Evolutionary conservation across 768 basidiomycete species (phyloP).

Genomic region (Psilocybe cubensis): DNA sequence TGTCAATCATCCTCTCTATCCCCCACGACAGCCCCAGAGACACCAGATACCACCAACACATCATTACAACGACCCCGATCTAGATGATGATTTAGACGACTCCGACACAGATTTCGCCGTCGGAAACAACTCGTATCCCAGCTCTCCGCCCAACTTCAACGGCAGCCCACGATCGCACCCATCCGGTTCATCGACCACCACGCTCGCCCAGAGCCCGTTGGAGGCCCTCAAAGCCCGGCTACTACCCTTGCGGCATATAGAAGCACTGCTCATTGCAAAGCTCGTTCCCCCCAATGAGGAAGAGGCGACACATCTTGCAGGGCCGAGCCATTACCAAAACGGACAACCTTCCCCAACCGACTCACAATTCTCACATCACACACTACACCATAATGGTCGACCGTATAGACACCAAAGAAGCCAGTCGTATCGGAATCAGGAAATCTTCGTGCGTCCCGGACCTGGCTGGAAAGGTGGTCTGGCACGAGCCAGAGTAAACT

Average conservation of each 20-base stretch:
- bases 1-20: conserved; percentile 26
- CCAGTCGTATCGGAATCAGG: conserved; percentile 41
- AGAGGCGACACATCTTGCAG: conserved; percentile 46
- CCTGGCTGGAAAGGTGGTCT: conserved; percentile 67
- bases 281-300: conserved; percentile 73
- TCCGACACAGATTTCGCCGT: conserved; percentile 25
- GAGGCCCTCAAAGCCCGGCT: conserved; percentile 66
- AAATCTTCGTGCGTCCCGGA: conserved; percentile 68
- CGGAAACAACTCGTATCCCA: conserved; percentile 18
- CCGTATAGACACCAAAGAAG: conserved; percentile 16
- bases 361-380: conserved; percentile 18
- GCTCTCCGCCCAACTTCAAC: conserved; percentile 17
- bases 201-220: conserved; percentile 37
- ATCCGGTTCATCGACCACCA: conserved; percentile 22
- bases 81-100: conserved; percentile 25
- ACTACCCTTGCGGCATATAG: conserved; percentile 69
- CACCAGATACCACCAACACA: conserved; percentile 20
- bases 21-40: conserved; percentile 23
- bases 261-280: conserved; percentile 68
- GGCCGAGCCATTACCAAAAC: conserved; percentile 23
- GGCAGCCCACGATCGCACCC: conserved; percentile 24
- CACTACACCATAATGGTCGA: conserved; percentile 7
- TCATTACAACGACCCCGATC: conserved; percentile 20
- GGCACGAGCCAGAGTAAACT: conserved; percentile 44
- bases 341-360: conserved; percentile 23